Conservation (phyloP, 2,329 filamentous ascomycete species). For the Penicillium freii region DNA sequence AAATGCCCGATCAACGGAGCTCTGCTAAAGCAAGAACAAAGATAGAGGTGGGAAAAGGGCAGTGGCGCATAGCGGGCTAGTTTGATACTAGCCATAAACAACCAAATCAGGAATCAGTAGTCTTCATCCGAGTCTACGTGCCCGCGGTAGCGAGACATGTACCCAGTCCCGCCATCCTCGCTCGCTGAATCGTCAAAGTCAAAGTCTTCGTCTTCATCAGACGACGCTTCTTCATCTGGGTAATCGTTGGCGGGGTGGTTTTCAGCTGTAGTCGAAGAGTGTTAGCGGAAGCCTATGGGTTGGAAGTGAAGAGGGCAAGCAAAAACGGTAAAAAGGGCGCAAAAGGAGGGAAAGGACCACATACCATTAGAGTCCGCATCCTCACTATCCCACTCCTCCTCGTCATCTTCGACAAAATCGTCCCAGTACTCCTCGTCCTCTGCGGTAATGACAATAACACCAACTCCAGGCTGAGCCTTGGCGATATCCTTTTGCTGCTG, state of each 20-base stretch:
- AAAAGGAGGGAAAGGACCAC: slow-evolving; percentile 1
- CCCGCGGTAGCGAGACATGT: slow-evolving; percentile 18
- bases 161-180: slow-evolving; percentile 30
- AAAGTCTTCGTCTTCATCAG: slow-evolving; percentile 47
- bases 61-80: background rate
- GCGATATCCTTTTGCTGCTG: slow-evolving; percentile 32
- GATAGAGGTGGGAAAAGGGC: background rate
- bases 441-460: slow-evolving; percentile 43
- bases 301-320: background rate
- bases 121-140: slow-evolving; percentile 34
- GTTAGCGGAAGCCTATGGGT: background rate
- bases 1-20: background rate
- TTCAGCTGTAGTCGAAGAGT: slow-evolving; percentile 38
- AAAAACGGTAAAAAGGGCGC: background rate
- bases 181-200: slow-evolving; percentile 39
- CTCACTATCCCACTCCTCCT: slow-evolving; percentile 58
- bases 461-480: slow-evolving; percentile 36
- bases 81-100: background rate
- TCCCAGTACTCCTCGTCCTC: slow-evolving; percentile 57
- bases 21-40: background rate
- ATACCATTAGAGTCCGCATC: slow-evolving; percentile 62
- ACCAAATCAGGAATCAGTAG: slow-evolving; percentile 3
- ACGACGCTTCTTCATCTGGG: slow-evolving; percentile 50
- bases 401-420: slow-evolving; percentile 53
- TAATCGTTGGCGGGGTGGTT: slow-evolving; percentile 53